Evolutionary conservation across 768 basidiomycete genomes (phyloP), one percentile per base, ranked within the genome.

Genomic region (Mycena albidolilacea): DNA sequence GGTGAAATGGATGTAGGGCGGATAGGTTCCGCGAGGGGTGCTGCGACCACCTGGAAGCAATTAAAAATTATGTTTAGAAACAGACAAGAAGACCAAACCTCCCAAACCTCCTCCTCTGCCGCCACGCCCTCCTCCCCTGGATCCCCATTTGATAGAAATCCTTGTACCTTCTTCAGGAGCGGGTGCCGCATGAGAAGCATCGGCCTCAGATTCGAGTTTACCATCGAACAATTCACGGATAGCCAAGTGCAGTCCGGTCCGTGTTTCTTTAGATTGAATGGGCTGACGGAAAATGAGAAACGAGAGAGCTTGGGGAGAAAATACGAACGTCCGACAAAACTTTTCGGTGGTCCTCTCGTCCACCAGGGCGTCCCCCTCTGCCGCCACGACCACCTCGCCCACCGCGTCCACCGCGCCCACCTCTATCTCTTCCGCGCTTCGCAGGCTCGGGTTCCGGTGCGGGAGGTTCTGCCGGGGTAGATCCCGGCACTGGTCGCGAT

Each of bases 1-100:
- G 1, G 95, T 98, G 81, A 99, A 98, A 79, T 98, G 97, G 74
- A 99, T 96, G 79, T 94, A 99, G 0, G 93, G 94, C 70, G 94
- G 94, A 75, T 90, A 93, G 30, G 87, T 89, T 30, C 91, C 92
- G 54, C 93, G 88, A 57, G 89, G 85, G 35, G 84, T 78, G 52
- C 88, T 78, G 52, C 88, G 87, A 64, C 85, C 85, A 23, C 84
- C 83, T 76, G 81, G 78, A 76, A 80, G 75, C 58, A 21, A 46
- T 63, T 44, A 23, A 30, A 37, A 61, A 73, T 12, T 67, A 10
- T 69, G 58, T 8, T 59, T 35, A 41, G 14, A 50, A 59, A 54
- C 38, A 19, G 14, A n/a, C 5, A 35, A 64, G 38, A 23, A 10
- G 39, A 46, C 44, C 46, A 57, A 50, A 82, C 80, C 79, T 73